phyloP scores from a whole-genome alignment of 1,284 basidiomycete species.

The Papiliotrema laurentii region DNA sequence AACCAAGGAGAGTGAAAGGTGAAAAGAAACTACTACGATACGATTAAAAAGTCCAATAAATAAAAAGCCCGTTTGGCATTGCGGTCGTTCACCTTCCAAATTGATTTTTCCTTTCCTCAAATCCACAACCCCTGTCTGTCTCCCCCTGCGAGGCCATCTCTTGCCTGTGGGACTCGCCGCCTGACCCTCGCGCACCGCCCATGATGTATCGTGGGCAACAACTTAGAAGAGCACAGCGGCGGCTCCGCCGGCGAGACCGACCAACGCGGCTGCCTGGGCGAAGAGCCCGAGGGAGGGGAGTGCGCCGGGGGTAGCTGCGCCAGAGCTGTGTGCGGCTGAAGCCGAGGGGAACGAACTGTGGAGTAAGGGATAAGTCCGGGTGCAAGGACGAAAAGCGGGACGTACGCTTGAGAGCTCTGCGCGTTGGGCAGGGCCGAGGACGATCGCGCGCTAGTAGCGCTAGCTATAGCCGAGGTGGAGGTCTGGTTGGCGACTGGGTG shows the following conservation, averaged over 20 bases:
- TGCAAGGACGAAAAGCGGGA: not conserved
- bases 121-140: too few relatives aligned
- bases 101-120: too few relatives aligned
- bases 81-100: too few relatives aligned
- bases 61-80: too few relatives aligned
- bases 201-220: too few relatives aligned
- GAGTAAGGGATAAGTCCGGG: not conserved
- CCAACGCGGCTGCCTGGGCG: not conserved
- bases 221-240: constrained; percentile 1
- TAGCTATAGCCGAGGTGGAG: not conserved
- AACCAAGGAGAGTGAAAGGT: too few relatives aligned
- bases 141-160: too few relatives aligned
- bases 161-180: too few relatives aligned
- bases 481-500: not conserved
- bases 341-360: constrained; percentile 1
- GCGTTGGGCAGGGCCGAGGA: not conserved
- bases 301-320: not conserved
- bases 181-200: too few relatives aligned
- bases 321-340: not conserved
- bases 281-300: not conserved
- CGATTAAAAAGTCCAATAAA: too few relatives aligned
- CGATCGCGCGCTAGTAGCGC: not conserved
- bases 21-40: too few relatives aligned
- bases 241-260: not conserved
- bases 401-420: not conserved